Evolutionary conservation across 108 stramenopile species (phyloP), one percentile per base, ranked within the genome.

Genomic region (Bacterosira constricta): DNA sequence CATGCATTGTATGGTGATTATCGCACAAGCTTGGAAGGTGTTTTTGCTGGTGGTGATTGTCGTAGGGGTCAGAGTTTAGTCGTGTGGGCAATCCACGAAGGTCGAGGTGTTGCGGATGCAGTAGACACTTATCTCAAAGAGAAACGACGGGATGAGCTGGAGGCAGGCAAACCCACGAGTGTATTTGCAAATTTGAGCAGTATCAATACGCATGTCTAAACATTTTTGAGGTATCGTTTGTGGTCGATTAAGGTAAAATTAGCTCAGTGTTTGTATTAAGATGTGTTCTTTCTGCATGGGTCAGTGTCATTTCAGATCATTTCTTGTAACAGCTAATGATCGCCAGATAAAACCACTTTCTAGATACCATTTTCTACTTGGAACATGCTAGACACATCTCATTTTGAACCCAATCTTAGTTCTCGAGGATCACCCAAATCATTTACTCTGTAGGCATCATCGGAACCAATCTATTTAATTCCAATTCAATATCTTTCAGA

Each of bases 71-170:
- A 99, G 84, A 88, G 86, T 39, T 83, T 98, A 62, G 98, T 98
- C 50, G 98, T 98, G 12, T 98, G 98, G 98, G 98, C 98, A 31
- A 98, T 98, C 79, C 90, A 98, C 69, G 98, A 98, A 76, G 98
- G 98, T 17, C 89, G 98, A 58, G 98, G 98, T 29, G 92, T 90
- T 13, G 98, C 98, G 11, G 92, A 91, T 56, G 82, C 94, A 2
- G 86, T 85, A 21, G 78, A 97, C 66, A 50, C 82, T 7, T 98
- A 95, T 73, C 78, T 97, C 47, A 67, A 79, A 64, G 77, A 88
- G 66, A 92, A 93, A 79, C 81, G 88, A 38, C 75, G 83, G 36
- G 87, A 85, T 45, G 80, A 86, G 36, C 15, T 71, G 26, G 64
- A 72, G 20, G 60, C 85, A 6, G 66, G 69, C 9, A 74, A 86